A percentile compares a stretch with the other conserved stretches of the same genome.
Evolutionary conservation across 768 basidiomycete genomes (phyloP).

Genomic region (Asterophora lycoperdoides): DNA sequence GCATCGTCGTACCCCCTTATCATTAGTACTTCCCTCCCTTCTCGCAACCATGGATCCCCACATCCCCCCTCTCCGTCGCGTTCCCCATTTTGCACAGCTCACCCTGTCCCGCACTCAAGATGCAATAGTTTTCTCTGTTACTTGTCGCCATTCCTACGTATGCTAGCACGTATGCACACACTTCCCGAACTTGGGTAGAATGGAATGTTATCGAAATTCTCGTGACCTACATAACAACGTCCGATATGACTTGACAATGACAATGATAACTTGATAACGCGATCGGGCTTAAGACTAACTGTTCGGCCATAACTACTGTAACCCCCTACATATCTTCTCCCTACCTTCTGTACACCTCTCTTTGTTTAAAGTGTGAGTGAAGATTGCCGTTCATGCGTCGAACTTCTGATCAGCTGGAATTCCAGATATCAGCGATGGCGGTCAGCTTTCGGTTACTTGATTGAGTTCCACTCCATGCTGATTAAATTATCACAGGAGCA

Average conservation of each 20-base stretch:
- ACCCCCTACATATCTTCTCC: no score
- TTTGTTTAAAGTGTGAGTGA: constrained; percentile 1
- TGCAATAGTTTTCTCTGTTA: no score
- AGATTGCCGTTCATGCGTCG: neutral
- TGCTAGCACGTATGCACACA: no score
- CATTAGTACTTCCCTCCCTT: neutral
- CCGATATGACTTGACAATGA: no score
- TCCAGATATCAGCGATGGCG: constrained; percentile 8
- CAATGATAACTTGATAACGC: constrained; percentile 13
- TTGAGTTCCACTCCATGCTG: neutral
- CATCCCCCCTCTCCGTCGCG: neutral
- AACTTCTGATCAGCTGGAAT: neutral
- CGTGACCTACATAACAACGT: no score
- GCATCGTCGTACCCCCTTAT: constrained; percentile 48
- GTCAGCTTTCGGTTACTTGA: neutral
- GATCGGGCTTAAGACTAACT: constrained; percentile 17
- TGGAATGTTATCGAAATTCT: no score
- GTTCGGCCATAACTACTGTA: neutral
- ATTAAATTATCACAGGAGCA: constrained; percentile 24
- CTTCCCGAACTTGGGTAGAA: no score
- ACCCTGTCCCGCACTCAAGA: no score
- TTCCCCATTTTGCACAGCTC: neutral
- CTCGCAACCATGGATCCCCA: neutral
- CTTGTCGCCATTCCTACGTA: no score
- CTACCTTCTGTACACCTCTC: neutral